phyloP scores from a whole-genome alignment of 768 basidiomycete genomes.

The Tricholomella constricta region DNA sequence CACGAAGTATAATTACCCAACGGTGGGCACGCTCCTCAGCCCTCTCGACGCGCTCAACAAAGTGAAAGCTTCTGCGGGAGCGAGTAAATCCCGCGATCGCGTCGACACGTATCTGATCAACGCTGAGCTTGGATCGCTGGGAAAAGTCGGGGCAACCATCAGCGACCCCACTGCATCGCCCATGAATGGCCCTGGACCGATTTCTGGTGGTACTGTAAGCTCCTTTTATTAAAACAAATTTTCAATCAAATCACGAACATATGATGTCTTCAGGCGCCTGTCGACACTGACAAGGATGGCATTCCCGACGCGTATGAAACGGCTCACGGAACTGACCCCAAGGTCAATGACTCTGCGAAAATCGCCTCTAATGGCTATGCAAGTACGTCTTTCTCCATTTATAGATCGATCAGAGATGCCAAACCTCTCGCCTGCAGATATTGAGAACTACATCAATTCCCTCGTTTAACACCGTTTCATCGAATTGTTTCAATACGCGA shows the following conservation, averaged over 20 bases:
- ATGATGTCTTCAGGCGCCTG: slow-evolving; percentile 32
- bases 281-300: slow-evolving; percentile 33
- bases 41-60: slow-evolving; percentile 31
- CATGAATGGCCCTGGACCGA: slow-evolving; percentile 33
- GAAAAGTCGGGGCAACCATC: slow-evolving; percentile 35
- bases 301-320: slow-evolving; percentile 35
- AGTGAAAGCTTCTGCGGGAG: slow-evolving; percentile 32
- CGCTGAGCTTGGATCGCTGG: slow-evolving; percentile 33
- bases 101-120: slow-evolving; percentile 35
- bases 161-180: slow-evolving; percentile 28
- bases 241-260: too few relatives aligned
- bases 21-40: slow-evolving; percentile 28
- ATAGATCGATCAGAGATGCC: neutral
- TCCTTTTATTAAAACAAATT: neutral
- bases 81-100: slow-evolving; percentile 33
- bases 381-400: slow-evolving; percentile 23
- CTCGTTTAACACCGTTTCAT: slow-evolving; percentile 18
- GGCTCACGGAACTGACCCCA: slow-evolving; percentile 33
- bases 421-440: slow-evolving; percentile 23
- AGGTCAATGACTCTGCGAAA: slow-evolving; percentile 29
- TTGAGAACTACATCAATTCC: slow-evolving; percentile 39
- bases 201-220: slow-evolving; percentile 32
- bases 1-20: slow-evolving; percentile 31
- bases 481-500: neutral
- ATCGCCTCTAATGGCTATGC: slow-evolving; percentile 38